These are phyloP conservation scores for Pleurozium schreberi DNA, from an alignment of 225 moss, liverwort and hornwort genomes.

Conservation along the genomic window DNA sequence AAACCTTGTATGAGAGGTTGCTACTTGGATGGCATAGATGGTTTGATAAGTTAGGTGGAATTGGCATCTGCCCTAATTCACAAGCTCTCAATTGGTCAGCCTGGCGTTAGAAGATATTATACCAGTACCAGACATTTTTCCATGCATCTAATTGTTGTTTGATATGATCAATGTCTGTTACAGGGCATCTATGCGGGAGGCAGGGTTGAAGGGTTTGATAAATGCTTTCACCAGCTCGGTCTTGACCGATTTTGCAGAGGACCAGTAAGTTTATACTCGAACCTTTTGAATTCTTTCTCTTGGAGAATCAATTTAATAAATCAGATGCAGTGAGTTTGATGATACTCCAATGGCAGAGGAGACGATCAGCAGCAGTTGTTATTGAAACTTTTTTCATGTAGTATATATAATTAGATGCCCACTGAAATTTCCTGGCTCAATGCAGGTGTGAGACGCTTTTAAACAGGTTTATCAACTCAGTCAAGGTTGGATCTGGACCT, in stretches of 20 bases:
- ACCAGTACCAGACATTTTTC: neutral
- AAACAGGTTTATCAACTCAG: slow-evolving; percentile 52
- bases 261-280: slow-evolving; percentile 34
- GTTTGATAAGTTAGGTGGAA: neutral
- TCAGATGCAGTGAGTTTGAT: neutral
- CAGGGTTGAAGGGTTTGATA: slow-evolving; percentile 60
- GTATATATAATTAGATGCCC: neutral
- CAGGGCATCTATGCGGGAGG: slow-evolving; percentile 66
- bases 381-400: neutral
- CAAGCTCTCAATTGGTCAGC: neutral
- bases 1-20: neutral
- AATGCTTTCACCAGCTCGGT: slow-evolving; percentile 52
- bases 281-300: neutral
- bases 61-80: neutral
- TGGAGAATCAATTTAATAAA: neutral
- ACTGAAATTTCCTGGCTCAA: neutral
- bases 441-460: slow-evolving; percentile 68
- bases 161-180: neutral
- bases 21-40: neutral
- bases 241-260: slow-evolving; percentile 56
- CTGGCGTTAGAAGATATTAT: neutral
- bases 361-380: neutral
- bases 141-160: neutral
- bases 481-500: slow-evolving; percentile 49
- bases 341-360: neutral